Evolutionary conservation across 345 rosid species (phyloP).

Genomic region (Citrus medica): DNA sequence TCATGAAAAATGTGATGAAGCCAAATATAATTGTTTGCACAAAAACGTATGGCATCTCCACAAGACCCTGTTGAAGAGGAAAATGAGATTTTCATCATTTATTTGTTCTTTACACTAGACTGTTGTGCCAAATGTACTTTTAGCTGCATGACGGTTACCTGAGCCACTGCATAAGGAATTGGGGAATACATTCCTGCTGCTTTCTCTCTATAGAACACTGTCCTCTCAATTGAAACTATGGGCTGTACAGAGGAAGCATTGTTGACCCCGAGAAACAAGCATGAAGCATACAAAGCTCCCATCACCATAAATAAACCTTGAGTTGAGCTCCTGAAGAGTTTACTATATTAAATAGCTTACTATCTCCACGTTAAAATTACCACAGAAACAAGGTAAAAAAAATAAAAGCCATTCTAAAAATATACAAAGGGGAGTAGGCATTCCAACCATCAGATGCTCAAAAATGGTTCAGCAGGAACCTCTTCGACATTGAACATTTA

Average conservation of each 20-base stretch:
- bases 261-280: slow-evolving; percentile 82
- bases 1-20: slow-evolving; percentile 80
- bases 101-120: neutral
- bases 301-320: slow-evolving; percentile 56
- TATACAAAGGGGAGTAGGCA: too few species aligned
- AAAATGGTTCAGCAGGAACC: neutral
- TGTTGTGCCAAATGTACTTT: neutral
- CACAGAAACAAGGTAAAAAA: neutral
- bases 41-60: slow-evolving; percentile 83
- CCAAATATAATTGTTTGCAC: slow-evolving; percentile 67
- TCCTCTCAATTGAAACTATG: slow-evolving; percentile 78
- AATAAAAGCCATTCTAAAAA: neutral
- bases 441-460: neutral
- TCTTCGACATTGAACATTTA: neutral
- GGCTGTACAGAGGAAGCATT: slow-evolving; percentile 93
- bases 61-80: slow-evolving; percentile 53
- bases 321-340: slow-evolving; percentile 39
- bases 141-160: slow-evolving; percentile 32
- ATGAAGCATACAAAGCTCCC: slow-evolving; percentile 87
- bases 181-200: slow-evolving; percentile 93
- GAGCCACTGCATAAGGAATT: slow-evolving; percentile 71
- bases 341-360: neutral
- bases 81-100: neutral
- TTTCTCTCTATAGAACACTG: slow-evolving; percentile 87
- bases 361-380: neutral